phyloP scores from a whole-genome alignment of 805 yeast genomes.

The Kluyveromyces aestuarii region DNA sequence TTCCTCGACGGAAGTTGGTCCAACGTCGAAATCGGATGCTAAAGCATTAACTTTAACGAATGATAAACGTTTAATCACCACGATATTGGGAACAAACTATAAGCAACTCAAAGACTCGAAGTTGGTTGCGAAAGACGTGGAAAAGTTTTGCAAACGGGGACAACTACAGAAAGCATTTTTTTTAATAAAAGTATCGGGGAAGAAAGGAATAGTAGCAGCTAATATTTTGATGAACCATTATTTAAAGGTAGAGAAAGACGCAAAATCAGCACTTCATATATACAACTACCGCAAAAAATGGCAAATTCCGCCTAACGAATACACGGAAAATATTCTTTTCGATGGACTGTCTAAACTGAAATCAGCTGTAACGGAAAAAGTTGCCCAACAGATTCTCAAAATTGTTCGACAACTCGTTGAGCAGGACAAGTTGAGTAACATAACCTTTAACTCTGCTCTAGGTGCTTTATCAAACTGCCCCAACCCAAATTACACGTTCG shows the following conservation, averaged over 20 bases:
- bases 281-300: constrained; percentile 52
- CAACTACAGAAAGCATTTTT: constrained; percentile 45
- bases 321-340: constrained; percentile 38
- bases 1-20: constrained; percentile 27
- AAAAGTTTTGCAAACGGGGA: constrained; percentile 41
- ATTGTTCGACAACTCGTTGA: constrained; percentile 27
- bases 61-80: constrained; percentile 41
- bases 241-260: constrained; percentile 31
- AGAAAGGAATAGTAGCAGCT: constrained; percentile 50
- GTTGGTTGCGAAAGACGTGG: constrained; percentile 44
- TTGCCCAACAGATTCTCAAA: constrained; percentile 27
- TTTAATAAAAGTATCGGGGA: constrained; percentile 39
- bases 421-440: constrained; percentile 27
- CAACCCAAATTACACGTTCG: constrained; percentile 31
- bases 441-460: constrained; percentile 39
- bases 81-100: constrained; percentile 50
- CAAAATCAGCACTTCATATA: constrained; percentile 41
- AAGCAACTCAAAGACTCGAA: constrained; percentile 50
- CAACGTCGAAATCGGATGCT: constrained; percentile 29
- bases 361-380: constrained; percentile 24
- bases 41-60: constrained; percentile 23
- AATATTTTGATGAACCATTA: constrained; percentile 50
- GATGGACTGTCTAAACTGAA: constrained; percentile 34
- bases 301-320: constrained; percentile 45
- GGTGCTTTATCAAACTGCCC: constrained; percentile 35